These are phyloP conservation scores for Massospora cicadina DNA, from an alignment of 371 early-diverging fungal species.

Conservation along the genomic window DNA sequence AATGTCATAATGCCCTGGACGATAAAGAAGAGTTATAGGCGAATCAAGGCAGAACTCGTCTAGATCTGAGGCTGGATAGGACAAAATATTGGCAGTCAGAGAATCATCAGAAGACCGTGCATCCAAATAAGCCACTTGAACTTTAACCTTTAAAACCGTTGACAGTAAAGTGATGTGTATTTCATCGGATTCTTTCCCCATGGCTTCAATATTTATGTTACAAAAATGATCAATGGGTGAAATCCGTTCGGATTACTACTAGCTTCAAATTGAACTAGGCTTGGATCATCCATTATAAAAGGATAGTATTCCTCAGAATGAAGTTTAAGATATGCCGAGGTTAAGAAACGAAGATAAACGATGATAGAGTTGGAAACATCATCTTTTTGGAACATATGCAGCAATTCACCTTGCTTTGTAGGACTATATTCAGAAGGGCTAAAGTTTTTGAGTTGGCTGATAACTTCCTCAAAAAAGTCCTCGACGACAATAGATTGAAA, in stretches of 20 bases:
- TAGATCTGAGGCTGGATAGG: slow-evolving; percentile 5
- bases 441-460: slow-evolving; percentile 22
- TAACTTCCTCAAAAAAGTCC: slow-evolving; percentile 36
- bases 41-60: slow-evolving; percentile 11
- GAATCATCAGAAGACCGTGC: slow-evolving; percentile 24
- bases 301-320: slow-evolving; percentile 45
- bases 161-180: slow-evolving; percentile 44
- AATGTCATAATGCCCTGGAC: slow-evolving; percentile 45
- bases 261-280: not conserved
- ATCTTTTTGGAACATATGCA: slow-evolving; percentile 34
- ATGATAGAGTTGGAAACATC: slow-evolving; percentile 47
- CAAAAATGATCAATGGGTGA: slow-evolving; percentile 37
- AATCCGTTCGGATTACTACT: not conserved
- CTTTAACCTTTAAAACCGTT: slow-evolving; percentile 30
- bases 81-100: slow-evolving; percentile 31
- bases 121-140: slow-evolving; percentile 44
- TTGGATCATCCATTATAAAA: slow-evolving; percentile 36
- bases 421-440: slow-evolving; percentile 11
- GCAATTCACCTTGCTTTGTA: slow-evolving; percentile 13
- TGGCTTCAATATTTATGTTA: slow-evolving; percentile 40
- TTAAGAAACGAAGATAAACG: slow-evolving; percentile 39
- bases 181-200: slow-evolving; percentile 53
- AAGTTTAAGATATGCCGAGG: slow-evolving; percentile 42
- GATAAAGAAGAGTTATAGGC: slow-evolving; percentile 21
- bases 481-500: slow-evolving; percentile 41